phyloP scores from a whole-genome alignment of 306 rosid species.

The Cicer arietinum region DNA sequence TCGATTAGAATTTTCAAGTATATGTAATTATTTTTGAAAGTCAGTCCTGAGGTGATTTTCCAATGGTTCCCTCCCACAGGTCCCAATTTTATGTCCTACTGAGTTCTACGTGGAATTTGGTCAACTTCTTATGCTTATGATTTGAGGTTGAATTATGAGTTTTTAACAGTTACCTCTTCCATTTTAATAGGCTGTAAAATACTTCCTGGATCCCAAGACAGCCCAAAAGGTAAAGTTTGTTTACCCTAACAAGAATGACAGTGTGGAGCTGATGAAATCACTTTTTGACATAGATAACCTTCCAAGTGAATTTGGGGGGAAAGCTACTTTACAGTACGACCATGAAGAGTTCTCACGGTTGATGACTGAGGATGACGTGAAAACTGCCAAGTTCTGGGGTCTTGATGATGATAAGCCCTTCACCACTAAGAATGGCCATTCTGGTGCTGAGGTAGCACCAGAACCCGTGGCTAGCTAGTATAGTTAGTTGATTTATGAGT shows the following conservation, averaged over 20 bases:
- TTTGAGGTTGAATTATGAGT: conserved; percentile 32
- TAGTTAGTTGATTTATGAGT: conserved; percentile 38
- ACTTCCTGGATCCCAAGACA: conserved; percentile 82
- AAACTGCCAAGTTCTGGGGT: conserved; percentile 89
- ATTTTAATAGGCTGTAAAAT: conserved; percentile 65
- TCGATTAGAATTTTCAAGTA: background rate
- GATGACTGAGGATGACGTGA: conserved; percentile 80
- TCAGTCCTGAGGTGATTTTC: background rate
- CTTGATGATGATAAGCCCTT: conserved; percentile 57
- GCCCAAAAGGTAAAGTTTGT: conserved; percentile 83
- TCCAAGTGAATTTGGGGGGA: conserved; percentile 84
- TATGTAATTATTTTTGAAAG: background rate
- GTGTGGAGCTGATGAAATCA: conserved; percentile 83
- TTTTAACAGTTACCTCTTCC: conserved; percentile 13
- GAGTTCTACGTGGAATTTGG: background rate
- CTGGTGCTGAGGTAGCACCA: conserved; percentile 58
- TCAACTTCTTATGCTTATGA: background rate
- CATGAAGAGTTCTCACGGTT: conserved; percentile 80
- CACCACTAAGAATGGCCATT: conserved; percentile 49
- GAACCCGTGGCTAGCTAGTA: conserved; percentile 42
- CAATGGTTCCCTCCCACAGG: background rate
- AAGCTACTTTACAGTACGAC: conserved; percentile 74
- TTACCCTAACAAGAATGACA: conserved; percentile 73
- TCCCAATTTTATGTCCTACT: background rate
- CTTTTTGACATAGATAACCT: conserved; percentile 80